Evolutionary conservation across 2,329 filamentous ascomycete species (phyloP).

Genomic region (Neofusicoccum parvum): DNA sequence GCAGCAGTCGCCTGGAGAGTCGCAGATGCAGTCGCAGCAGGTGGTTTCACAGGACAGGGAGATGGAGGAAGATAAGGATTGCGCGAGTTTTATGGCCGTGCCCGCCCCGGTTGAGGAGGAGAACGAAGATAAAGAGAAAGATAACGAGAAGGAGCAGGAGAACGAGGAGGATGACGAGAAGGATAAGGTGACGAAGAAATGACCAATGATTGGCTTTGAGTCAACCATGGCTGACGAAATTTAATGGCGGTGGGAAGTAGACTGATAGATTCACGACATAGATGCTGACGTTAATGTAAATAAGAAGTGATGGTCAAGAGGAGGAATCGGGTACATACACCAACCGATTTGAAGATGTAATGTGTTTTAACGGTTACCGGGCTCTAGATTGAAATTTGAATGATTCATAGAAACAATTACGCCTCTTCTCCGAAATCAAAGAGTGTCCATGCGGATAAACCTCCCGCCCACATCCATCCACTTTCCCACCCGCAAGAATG

Average conservation of each 20-base stretch:
- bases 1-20: neutral
- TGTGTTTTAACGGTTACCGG: too few species aligned
- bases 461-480: too few species aligned
- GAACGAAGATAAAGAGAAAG: neutral
- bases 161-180: neutral
- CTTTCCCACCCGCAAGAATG: too few species aligned
- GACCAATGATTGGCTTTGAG: neutral
- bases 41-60: neutral
- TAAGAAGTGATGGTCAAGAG: neutral
- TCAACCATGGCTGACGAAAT: neutral
- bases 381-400: too few species aligned
- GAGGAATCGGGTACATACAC: neutral
- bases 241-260: neutral
- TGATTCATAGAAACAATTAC: too few species aligned
- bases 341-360: too few species aligned
- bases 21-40: neutral
- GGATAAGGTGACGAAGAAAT: neutral
- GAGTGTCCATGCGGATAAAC: too few species aligned
- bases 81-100: neutral
- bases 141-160: neutral
- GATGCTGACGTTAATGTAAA: too few species aligned
- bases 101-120: slow-evolving; percentile 11
- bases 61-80: slow-evolving; percentile 8
- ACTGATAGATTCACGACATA: neutral
- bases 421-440: too few species aligned